These are phyloP conservation scores for Ceratocystis harringtonii DNA, from an alignment of 2,329 filamentous ascomycete species.

Conservation along the genomic window DNA sequence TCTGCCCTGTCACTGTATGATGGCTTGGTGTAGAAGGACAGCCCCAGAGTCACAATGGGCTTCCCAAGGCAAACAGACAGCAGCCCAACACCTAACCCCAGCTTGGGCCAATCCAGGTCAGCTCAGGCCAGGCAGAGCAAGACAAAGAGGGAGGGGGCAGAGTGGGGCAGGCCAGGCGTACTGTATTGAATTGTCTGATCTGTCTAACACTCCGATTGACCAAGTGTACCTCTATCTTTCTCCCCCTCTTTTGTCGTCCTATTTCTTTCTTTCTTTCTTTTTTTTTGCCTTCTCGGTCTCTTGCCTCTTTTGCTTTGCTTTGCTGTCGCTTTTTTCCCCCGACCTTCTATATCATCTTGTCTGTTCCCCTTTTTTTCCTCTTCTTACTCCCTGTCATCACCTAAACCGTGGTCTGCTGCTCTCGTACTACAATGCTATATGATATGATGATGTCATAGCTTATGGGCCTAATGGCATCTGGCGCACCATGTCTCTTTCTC, in stretches of 20 bases:
- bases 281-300: neutral
- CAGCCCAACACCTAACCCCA: too few species aligned
- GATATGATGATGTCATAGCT: neutral
- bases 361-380: neutral
- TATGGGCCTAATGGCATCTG: neutral
- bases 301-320: neutral
- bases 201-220: neutral
- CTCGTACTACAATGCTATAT: neutral
- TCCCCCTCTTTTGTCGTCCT: neutral
- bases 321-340: too few species aligned
- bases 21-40: constrained; percentile 55
- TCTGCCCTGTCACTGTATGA: constrained; percentile 94
- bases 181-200: neutral
- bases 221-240: neutral
- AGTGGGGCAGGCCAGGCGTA: too few species aligned
- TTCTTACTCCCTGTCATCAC: neutral
- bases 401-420: neutral
- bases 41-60: too few species aligned
- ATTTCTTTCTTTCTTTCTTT: neutral
- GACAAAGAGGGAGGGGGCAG: neutral
- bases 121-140: neutral
- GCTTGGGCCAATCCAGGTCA: too few species aligned
- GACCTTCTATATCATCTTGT: too few species aligned
- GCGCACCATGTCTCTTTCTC: constrained; percentile 1
- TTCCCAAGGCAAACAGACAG: too few species aligned